Evolutionary conservation across 1,284 basidiomycete genomes (phyloP), one percentile per base, ranked within the genome.

Genomic region (Amylostereum areolatum): DNA sequence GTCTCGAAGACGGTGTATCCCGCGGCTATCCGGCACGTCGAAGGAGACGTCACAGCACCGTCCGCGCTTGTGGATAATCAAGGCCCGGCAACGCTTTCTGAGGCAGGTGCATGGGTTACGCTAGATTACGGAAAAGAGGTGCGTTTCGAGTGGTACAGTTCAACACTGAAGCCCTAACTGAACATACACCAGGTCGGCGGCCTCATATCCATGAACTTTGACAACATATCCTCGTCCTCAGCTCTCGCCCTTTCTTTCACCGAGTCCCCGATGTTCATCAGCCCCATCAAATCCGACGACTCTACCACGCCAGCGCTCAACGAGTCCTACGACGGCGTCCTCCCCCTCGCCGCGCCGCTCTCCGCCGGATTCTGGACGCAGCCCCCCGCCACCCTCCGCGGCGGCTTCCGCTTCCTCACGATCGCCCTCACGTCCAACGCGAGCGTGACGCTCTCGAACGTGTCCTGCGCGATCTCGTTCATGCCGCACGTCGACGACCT

Each of bases 391-490:
- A 60, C 65, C 0, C 62, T 81, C 4, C 65, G 79, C 12, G 80
- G 79, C 3, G 79, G 80, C 1, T 81, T 77, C 53, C 71, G 80
- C 9, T 82, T 69, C 56, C 61, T 82, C n/a, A 80, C 78, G 0
- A 66, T 82, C 35, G 69, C 74, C 0, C 71, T 71, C 1, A 71
- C 63, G 8, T 64, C 64, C 0, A 53, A 65, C 11, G 59, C 59
- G 1, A 50, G 65, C 0, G 57, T 78, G 9, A 63, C 68, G 0
- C 62, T 81, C 31, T 74, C 75, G 2, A 81, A 81, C 55, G 64
- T 81, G 0, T 70, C 76, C 0, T 79, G 75, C 55, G 64, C 68
- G 5, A 79, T 83, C 12, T 75, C 73, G 1, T 81, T 81, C 61
- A 71, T 75, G 66, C 78, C 79, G 0, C 77, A 80, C 53, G 66